Evolutionary conservation across 352 stramenopile genomes (phyloP).

Genomic region (Globisporangium ultimum): DNA sequence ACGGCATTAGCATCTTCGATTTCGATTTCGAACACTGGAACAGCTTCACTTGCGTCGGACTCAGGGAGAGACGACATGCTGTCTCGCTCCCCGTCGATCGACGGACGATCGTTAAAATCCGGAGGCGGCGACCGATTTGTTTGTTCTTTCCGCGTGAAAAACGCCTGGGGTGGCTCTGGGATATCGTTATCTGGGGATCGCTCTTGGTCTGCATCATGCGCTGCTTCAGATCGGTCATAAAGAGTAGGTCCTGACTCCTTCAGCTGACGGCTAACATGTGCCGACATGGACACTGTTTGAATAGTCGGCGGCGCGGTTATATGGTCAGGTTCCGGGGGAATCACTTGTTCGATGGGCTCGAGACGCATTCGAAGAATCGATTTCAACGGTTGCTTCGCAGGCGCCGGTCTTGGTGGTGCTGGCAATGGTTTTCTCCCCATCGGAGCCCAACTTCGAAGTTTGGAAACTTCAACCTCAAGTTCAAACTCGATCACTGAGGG

Average conservation of each 20-base stretch:
- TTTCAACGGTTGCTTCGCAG: conserved; percentile 16
- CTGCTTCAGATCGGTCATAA: too few species aligned
- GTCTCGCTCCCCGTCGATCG: conserved; percentile 32
- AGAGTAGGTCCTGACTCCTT: too few species aligned
- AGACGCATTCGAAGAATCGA: conserved; percentile 24
- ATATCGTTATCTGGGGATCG: conserved; percentile 1
- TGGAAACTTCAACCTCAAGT: conserved; percentile 59
- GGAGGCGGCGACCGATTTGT: conserved; percentile 65
- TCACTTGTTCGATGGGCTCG: conserved; percentile 23
- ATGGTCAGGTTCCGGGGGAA: conserved; percentile 50
- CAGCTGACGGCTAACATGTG: neutral
- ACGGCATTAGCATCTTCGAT: too few species aligned
- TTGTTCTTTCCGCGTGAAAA: conserved; percentile 35
- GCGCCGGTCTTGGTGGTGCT: conserved; percentile 25
- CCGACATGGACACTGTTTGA: conserved; percentile 35
- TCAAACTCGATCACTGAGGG: conserved; percentile 39
- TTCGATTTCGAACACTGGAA: too few species aligned
- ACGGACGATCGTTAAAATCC: conserved; percentile 67
- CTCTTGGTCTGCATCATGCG: too few species aligned
- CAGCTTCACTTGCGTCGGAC: too few species aligned
- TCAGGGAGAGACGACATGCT: too few species aligned
- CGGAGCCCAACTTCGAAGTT: conserved; percentile 25
- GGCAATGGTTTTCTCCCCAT: neutral
- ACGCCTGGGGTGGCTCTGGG: neutral
- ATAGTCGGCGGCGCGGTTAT: conserved; percentile 43